Conservation (phyloP, 1,284 basidiomycete genomes). For the Trichosporon sp. region DNA sequence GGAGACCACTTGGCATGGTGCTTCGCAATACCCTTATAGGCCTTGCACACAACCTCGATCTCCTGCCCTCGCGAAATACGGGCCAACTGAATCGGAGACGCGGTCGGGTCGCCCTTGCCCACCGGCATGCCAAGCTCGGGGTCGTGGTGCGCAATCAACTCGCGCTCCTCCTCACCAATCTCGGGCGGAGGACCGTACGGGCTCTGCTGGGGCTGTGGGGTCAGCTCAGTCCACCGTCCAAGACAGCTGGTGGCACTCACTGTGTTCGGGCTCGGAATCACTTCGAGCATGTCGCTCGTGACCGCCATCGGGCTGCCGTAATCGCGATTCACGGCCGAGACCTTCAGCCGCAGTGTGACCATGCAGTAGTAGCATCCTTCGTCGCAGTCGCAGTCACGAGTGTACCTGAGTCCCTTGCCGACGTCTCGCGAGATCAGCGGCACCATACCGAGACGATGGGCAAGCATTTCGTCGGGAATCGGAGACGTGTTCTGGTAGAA, state of each 20-base stretch:
- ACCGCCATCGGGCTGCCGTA: constrained; percentile 48
- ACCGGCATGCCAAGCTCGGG: constrained; percentile 82
- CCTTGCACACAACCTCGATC: constrained; percentile 80
- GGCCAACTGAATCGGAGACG: constrained; percentile 77
- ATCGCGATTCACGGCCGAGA: constrained; percentile 34
- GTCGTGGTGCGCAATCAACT: constrained; percentile 63
- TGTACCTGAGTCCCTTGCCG: constrained; percentile 76
- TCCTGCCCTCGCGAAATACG: constrained; percentile 95
- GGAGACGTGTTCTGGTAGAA: constrained; percentile 90
- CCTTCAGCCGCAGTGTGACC: constrained; percentile 52
- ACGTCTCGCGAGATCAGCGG: constrained; percentile 84
- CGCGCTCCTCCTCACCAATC: constrained; percentile 46
- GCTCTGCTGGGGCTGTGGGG: constrained; percentile 31
- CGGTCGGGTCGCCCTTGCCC: constrained; percentile 72
- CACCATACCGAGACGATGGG: constrained; percentile 92
- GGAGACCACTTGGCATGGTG: constrained; percentile 99
- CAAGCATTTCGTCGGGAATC: constrained; percentile 95
- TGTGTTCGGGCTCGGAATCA: constrained; percentile 45
- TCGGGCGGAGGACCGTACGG: constrained; percentile 49
- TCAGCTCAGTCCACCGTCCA: neutral
- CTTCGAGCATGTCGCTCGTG: constrained; percentile 55
- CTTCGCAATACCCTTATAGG: constrained; percentile 97
- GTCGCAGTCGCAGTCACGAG: constrained; percentile 56
- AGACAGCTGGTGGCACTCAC: constrained; percentile 24
- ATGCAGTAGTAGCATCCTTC: constrained; percentile 58